A percentile compares a stretch with the other conserved stretches of the same genome.
phyloP scores from a whole-genome alignment of 257 asterid species.

The Linderniella brevidens region DNA sequence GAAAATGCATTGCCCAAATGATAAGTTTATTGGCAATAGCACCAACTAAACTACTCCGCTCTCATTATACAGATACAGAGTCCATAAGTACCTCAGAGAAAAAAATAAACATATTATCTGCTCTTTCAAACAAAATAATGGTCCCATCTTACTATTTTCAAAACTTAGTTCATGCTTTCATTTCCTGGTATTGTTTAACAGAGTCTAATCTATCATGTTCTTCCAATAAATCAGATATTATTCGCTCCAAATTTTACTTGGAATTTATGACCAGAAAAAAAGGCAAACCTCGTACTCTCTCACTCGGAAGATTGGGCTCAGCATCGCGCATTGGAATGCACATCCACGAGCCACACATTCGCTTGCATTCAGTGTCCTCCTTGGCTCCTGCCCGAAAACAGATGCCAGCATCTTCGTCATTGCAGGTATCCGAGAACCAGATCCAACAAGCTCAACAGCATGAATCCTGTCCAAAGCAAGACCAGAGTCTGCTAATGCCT shows the following conservation, averaged over 20 bases:
- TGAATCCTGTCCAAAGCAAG: conserved; percentile 52
- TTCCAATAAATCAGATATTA: too few relatives aligned
- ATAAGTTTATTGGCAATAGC: not conserved
- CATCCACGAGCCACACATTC: conserved; percentile 99
- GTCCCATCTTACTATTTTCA: too few relatives aligned
- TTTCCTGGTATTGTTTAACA: too few relatives aligned
- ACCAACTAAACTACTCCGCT: too few relatives aligned
- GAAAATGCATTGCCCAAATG: conserved; percentile 19
- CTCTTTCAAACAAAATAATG: too few relatives aligned
- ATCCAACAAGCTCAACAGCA: conserved; percentile 87
- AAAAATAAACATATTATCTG: too few relatives aligned
- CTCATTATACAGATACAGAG: too few relatives aligned
- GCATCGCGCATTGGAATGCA: conserved; percentile 94
- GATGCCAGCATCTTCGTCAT: conserved; percentile 43
- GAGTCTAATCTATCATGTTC: too few relatives aligned
- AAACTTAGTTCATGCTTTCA: too few relatives aligned
- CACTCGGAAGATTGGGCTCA: conserved; percentile 72
- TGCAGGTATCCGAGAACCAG: conserved; percentile 93
- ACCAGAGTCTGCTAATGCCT: conserved; percentile 65
- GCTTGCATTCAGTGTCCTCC: conserved; percentile 80
- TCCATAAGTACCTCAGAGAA: too few relatives aligned
- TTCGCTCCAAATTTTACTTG: too few relatives aligned
- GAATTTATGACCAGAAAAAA: too few relatives aligned
- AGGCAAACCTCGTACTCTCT: conserved; percentile 80
- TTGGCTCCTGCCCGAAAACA: conserved; percentile 57